These are phyloP conservation scores for Wilhelminamyces savonicus DNA, from an alignment of 805 yeast species.

Conservation along the genomic window DNA sequence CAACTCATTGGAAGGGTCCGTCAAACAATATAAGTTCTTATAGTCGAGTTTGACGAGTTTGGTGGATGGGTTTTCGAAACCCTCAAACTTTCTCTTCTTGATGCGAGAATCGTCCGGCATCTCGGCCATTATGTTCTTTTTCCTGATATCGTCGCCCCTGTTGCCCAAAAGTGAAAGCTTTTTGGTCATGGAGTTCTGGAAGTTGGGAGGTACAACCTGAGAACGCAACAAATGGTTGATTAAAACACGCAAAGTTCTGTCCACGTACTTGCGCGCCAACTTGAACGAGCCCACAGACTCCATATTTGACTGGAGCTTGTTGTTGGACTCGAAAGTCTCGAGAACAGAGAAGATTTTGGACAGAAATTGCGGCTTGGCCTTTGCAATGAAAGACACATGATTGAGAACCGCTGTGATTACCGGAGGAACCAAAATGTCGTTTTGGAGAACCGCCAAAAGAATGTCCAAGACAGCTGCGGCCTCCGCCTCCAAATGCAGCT, in stretches of 20 bases:
- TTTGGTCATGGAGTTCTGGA: slow-evolving; percentile 18
- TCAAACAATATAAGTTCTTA: slow-evolving; percentile 61
- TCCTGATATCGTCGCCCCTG: slow-evolving; percentile 36
- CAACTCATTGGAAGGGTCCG: slow-evolving; percentile 54
- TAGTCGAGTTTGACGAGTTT: slow-evolving; percentile 35
- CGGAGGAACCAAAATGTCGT: slow-evolving; percentile 48
- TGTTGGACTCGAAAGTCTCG: slow-evolving; percentile 53
- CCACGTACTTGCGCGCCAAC: slow-evolving; percentile 55
- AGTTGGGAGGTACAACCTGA: slow-evolving; percentile 29
- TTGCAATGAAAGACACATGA: slow-evolving; percentile 55
- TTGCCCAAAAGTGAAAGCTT: slow-evolving; percentile 24
- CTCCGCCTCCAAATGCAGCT: slow-evolving; percentile 58
- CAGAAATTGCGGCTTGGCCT: slow-evolving; percentile 56
- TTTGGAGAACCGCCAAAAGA: slow-evolving; percentile 49
- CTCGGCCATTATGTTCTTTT: slow-evolving; percentile 27
- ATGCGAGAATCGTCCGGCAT: slow-evolving; percentile 24
- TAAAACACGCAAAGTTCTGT: slow-evolving; percentile 47
- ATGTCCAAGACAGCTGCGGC: slow-evolving; percentile 61
- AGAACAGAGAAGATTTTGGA: slow-evolving; percentile 53
- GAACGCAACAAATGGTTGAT: slow-evolving; percentile 32
- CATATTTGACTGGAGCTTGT: slow-evolving; percentile 48
- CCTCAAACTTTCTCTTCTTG: slow-evolving; percentile 35
- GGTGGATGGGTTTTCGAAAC: slow-evolving; percentile 28
- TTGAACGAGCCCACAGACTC: slow-evolving; percentile 42
- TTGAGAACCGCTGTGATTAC: slow-evolving; percentile 64